Percentiles rank a stretch among this genome's conserved stretches.
Conservation (phyloP, 1,139 yeast species). For the Taphrina sp. region DNA sequence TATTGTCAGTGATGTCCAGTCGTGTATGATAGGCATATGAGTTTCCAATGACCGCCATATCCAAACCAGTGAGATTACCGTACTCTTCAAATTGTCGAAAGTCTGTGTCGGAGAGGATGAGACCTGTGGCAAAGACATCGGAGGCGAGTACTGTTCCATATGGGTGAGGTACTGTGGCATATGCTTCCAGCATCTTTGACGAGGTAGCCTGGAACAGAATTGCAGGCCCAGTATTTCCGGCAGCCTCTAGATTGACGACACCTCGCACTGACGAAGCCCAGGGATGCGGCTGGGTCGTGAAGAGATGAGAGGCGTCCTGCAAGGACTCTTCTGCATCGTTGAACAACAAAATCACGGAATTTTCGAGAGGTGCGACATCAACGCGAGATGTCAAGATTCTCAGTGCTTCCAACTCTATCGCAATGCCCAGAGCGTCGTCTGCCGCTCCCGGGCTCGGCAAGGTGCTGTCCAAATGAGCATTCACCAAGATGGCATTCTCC, state of each 20-base stretch:
- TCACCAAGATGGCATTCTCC: slow-evolving; percentile 30
- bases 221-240: slow-evolving; percentile 32
- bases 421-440: slow-evolving; percentile 34
- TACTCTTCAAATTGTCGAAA: slow-evolving; percentile 34
- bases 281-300: slow-evolving; percentile 29
- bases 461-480: slow-evolving; percentile 34
- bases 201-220: slow-evolving; percentile 34
- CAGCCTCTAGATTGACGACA: slow-evolving; percentile 34
- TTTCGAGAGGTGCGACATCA: slow-evolving; percentile 7
- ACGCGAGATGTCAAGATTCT: slow-evolving; percentile 25
- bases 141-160: slow-evolving; percentile 34
- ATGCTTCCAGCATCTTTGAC: slow-evolving; percentile 33
- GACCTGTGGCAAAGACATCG: slow-evolving; percentile 34
- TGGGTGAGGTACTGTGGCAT: slow-evolving; percentile 31
- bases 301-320: slow-evolving; percentile 34
- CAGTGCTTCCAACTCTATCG: slow-evolving; percentile 29
- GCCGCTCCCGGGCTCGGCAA: slow-evolving; percentile 35
- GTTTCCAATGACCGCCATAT: slow-evolving; percentile 33
- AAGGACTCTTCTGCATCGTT: slow-evolving; percentile 34
- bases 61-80: slow-evolving; percentile 34
- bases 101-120: slow-evolving; percentile 34
- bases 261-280: slow-evolving; percentile 31
- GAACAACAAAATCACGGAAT: slow-evolving; percentile 31
- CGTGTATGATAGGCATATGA: slow-evolving; percentile 32
- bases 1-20: slow-evolving; percentile 20